Percentiles rank a stretch among this genome's conserved stretches.
Evolutionary conservation across 495 filamentous ascomycete species (phyloP).

Genomic region (Parachaetomium inaequale): DNA sequence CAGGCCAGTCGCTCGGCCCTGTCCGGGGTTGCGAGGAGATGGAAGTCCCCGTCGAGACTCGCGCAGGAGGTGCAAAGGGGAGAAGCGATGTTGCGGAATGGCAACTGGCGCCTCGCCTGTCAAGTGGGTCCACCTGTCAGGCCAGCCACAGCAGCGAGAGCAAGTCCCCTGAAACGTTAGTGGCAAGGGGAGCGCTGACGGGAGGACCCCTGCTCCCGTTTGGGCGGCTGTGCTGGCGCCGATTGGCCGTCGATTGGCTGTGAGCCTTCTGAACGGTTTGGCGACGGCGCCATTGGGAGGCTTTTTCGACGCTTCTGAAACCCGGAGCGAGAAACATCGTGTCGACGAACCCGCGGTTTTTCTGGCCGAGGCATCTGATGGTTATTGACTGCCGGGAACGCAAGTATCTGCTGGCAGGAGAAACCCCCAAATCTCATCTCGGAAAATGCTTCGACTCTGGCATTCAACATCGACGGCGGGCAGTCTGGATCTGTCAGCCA

Average conservation of each 20-base stretch:
- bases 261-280: background rate
- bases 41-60: background rate
- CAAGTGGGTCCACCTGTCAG: background rate
- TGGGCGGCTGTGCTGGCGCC: conserved; percentile 17
- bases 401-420: no score
- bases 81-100: conserved; percentile 4
- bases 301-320: conserved; percentile 15
- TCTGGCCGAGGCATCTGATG: background rate
- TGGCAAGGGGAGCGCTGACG: conserved; percentile 17
- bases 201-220: conserved; percentile 16
- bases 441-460: no score
- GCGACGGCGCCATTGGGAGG: conserved; percentile 13
- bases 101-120: conserved; percentile 2
- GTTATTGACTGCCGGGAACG: no score
- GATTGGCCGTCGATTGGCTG: conserved; percentile 21
- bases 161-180: conserved; percentile 35
- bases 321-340: background rate
- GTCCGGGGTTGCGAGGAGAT: background rate
- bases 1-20: background rate
- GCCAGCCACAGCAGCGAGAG: background rate
- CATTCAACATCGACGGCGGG: no score
- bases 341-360: background rate
- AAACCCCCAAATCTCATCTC: no score
- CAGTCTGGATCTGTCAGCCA: no score
- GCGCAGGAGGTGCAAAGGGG: background rate